Evolutionary conservation across 345 rosid species (phyloP).

Genomic region (Eucalyptus dawsonii): DNA sequence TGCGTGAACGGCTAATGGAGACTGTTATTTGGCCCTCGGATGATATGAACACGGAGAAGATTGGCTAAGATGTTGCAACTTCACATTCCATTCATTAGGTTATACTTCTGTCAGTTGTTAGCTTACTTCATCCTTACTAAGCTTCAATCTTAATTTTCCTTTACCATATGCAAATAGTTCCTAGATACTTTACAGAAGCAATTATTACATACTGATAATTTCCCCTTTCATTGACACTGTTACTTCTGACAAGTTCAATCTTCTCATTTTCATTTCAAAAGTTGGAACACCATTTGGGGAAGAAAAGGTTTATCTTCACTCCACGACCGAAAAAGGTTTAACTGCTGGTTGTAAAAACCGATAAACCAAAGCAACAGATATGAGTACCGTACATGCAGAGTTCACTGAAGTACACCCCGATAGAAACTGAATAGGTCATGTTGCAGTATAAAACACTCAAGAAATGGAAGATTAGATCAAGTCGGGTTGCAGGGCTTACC

Average conservation of each 20-base stretch:
- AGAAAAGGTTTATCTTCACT: neutral
- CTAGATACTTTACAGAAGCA: neutral
- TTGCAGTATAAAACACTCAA: neutral
- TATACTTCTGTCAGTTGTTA: neutral
- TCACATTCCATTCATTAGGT: neutral
- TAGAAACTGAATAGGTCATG: neutral
- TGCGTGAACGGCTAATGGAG: slow-evolving; percentile 90
- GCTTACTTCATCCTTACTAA: neutral
- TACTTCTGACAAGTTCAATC: neutral
- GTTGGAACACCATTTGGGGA: neutral
- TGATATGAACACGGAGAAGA: slow-evolving; percentile 68
- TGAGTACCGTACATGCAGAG: neutral
- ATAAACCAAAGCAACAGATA: neutral
- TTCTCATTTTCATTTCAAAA: neutral
- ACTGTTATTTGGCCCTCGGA: slow-evolving; percentile 96
- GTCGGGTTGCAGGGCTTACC: neutral
- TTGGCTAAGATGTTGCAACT: slow-evolving; percentile 25
- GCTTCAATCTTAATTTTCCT: neutral
- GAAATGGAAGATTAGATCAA: neutral
- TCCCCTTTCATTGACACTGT: neutral
- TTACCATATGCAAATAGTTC: neutral
- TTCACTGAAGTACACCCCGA: neutral
- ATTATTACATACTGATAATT: neutral
- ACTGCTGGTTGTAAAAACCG: neutral
- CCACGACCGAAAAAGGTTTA: neutral